Percentiles rank a stretch among this genome's conserved stretches.
Conservation (phyloP, 2,329 filamentous ascomycete genomes). For the Claviceps quebecensis region DNA sequence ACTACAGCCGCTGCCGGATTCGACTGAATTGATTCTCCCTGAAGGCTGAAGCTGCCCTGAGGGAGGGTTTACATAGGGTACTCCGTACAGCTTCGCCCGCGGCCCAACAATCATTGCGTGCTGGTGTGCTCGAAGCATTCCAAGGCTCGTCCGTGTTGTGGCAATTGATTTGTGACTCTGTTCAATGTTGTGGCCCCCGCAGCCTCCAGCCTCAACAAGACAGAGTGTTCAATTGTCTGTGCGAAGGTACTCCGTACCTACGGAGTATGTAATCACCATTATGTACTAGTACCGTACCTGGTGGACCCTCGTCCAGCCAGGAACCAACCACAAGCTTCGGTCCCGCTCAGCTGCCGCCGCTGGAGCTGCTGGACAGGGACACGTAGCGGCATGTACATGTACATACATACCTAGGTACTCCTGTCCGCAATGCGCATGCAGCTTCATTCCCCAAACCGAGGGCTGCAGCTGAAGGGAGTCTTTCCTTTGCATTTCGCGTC, state of each 20-base stretch:
- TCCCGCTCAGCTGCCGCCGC: background rate
- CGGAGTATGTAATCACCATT: no score
- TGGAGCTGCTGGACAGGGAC: background rate
- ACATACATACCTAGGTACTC: background rate
- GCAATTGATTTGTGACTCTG: no score
- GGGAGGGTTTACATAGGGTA: background rate
- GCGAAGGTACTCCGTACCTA: no score
- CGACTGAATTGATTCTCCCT: no score
- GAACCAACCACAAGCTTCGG: background rate
- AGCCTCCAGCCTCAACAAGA: background rate
- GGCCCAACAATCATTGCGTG: no score
- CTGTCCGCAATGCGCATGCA: background rate
- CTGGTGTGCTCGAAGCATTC: background rate
- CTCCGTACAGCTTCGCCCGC: no score
- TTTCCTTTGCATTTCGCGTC: background rate
- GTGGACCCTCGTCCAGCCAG: background rate
- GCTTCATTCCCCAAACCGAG: conserved; percentile 2
- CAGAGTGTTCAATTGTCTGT: background rate
- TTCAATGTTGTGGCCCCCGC: no score
- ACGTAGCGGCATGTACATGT: background rate
- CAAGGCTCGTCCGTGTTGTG: background rate
- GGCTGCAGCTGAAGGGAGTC: conserved; percentile 2
- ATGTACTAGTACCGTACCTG: no score
- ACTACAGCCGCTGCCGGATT: no score
- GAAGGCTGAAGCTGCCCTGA: background rate